phyloP scores from a whole-genome alignment of 2,329 filamentous ascomycete genomes.

The Talaromyces verruculosus region DNA sequence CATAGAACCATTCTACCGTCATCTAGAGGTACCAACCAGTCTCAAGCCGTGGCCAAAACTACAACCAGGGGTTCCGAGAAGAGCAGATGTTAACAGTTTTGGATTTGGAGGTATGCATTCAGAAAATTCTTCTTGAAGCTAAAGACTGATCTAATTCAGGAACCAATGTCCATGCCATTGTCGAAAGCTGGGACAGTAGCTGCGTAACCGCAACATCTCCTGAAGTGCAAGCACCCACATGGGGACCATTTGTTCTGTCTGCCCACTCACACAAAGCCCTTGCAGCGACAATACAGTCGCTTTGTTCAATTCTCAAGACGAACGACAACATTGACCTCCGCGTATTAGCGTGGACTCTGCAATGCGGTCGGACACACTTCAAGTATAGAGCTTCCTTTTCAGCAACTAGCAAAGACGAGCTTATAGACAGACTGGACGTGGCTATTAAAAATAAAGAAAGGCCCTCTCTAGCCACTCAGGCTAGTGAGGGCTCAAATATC shows the following conservation, averaged over 20 bases:
- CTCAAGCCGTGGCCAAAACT: slow-evolving; percentile 23
- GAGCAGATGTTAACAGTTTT: slow-evolving; percentile 37
- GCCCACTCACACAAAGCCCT: slow-evolving; percentile 9
- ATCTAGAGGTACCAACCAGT: slow-evolving; percentile 27
- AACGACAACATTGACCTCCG: background rate
- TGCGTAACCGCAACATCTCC: background rate
- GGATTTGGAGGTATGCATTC: slow-evolving; percentile 34
- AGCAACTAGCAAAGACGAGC: background rate
- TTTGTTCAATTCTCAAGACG: background rate
- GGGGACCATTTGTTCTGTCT: slow-evolving; percentile 15
- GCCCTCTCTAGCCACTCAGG: background rate
- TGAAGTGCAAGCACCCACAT: background rate
- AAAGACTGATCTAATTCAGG: background rate
- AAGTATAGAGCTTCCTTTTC: background rate
- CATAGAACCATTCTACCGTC: slow-evolving; percentile 28
- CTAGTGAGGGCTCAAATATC: background rate
- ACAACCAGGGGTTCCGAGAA: slow-evolving; percentile 23
- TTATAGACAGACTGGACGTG: background rate
- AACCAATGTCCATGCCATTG: slow-evolving; percentile 36
- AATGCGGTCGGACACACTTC: background rate
- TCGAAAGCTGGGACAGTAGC: slow-evolving; percentile 22
- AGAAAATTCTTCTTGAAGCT: no score
- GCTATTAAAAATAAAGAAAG: background rate
- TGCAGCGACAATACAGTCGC: background rate
- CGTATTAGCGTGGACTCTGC: slow-evolving; percentile 21